Evolutionary conservation across 768 basidiomycete genomes (phyloP).

Genomic region (Cystofilobasidium macerans): DNA sequence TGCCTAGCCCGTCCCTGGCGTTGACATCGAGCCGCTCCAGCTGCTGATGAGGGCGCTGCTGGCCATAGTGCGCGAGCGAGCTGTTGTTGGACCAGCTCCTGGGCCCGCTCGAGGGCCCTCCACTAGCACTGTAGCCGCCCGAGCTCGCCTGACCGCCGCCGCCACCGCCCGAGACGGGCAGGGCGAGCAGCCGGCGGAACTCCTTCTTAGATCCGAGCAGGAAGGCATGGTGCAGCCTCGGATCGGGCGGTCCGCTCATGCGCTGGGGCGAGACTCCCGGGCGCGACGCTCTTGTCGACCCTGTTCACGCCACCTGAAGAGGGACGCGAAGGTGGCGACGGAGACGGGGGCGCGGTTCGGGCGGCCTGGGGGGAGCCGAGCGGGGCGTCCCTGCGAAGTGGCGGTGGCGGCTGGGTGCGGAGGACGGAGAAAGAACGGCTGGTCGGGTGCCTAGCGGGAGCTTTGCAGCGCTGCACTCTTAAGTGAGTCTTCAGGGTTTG

Average conservation of each 20-base stretch:
- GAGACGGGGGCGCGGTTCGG: too few species aligned
- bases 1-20: constrained; percentile 36
- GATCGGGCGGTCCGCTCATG: constrained; percentile 26
- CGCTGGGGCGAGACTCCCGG: constrained; percentile 6
- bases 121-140: constrained; percentile 45
- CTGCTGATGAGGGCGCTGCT: background rate
- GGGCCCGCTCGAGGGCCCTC: constrained; percentile 41
- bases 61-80: constrained; percentile 27
- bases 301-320: too few species aligned
- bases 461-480: too few species aligned
- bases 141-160: constrained; percentile 41
- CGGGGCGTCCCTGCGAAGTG: too few species aligned
- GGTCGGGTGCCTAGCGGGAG: too few species aligned
- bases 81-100: constrained; percentile 30
- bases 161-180: constrained; percentile 39
- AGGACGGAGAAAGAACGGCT: too few species aligned
- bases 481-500: too few species aligned
- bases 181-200: constrained; percentile 61
- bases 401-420: too few species aligned
- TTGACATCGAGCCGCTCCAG: constrained; percentile 35
- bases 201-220: constrained; percentile 58
- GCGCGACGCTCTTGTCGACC: too few species aligned
- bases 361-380: too few species aligned
- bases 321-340: too few species aligned
- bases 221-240: constrained; percentile 61